These are phyloP conservation scores for Eutypella sp. DNA, from an alignment of 2,329 filamentous ascomycete genomes.

Conservation along the genomic window DNA sequence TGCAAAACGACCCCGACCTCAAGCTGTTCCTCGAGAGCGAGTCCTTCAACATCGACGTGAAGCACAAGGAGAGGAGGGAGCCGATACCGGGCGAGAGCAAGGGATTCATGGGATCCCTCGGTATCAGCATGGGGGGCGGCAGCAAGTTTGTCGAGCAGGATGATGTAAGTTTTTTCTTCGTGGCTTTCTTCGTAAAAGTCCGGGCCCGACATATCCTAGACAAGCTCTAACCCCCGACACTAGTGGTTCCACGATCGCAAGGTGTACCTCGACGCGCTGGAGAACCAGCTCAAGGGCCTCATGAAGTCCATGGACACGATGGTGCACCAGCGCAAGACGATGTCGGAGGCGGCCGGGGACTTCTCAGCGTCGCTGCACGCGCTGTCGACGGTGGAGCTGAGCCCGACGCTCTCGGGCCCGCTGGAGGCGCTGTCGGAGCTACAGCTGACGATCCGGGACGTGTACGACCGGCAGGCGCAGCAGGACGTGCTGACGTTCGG, in stretches of 20 bases:
- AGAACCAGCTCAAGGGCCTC: conserved; percentile 83
- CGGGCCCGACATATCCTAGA: neutral
- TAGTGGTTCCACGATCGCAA: conserved; percentile 97
- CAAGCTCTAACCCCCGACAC: conserved; percentile 11
- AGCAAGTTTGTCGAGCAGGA: conserved; percentile 97
- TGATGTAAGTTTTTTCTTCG: conserved; percentile 57
- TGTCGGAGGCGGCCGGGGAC: conserved; percentile 88
- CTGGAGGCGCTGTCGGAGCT: conserved; percentile 89
- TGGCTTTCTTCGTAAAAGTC: neutral
- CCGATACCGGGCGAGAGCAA: conserved; percentile 85
- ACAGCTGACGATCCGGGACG: conserved; percentile 86
- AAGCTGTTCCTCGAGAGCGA: conserved; percentile 98
- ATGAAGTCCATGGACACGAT: conserved; percentile 94
- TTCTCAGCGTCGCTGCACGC: conserved; percentile 92
- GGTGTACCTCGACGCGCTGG: conserved; percentile 89
- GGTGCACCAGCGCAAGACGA: conserved; percentile 83
- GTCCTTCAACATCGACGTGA: conserved; percentile 91
- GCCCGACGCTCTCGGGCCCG: conserved; percentile 79
- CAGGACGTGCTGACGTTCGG: conserved; percentile 95
- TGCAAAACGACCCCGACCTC: conserved; percentile 89
- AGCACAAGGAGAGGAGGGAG: conserved; percentile 93
- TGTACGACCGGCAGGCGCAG: conserved; percentile 94
- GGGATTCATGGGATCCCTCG: conserved; percentile 82
- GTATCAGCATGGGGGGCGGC: conserved; percentile 68
- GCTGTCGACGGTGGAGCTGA: conserved; percentile 87